Conservation (phyloP, 768 basidiomycete genomes). For the Glaciozyma martinii region DNA sequence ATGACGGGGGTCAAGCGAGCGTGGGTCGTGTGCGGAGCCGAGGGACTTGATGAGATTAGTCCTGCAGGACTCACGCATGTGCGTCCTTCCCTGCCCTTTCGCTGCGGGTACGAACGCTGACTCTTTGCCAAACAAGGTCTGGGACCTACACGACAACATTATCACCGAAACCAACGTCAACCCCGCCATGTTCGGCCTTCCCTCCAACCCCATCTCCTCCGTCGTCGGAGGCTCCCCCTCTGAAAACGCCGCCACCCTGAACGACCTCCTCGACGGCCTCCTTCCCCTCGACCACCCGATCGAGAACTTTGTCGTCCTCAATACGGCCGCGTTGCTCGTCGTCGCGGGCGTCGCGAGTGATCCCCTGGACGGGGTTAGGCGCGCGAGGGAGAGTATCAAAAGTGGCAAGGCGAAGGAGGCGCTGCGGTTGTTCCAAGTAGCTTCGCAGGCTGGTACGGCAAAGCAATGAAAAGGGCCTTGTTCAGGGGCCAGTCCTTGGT, state of each 20-base stretch:
- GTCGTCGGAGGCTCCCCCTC: slow-evolving; percentile 66
- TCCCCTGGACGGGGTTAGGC: slow-evolving; percentile 59
- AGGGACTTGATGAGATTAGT: slow-evolving; percentile 88
- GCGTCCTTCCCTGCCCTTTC: slow-evolving; percentile 41
- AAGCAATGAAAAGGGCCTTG: background rate
- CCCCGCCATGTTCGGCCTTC: slow-evolving; percentile 68
- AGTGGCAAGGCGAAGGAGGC: slow-evolving; percentile 43
- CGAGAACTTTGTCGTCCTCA: slow-evolving; percentile 78
- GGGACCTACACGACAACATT: slow-evolving; percentile 51
- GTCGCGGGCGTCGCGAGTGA: slow-evolving; percentile 66
- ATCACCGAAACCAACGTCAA: slow-evolving; percentile 54
- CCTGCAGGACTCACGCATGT: slow-evolving; percentile 80
- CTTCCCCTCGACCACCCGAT: slow-evolving; percentile 45
- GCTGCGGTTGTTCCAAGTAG: slow-evolving; percentile 41
- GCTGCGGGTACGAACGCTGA: background rate
- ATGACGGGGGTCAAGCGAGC: slow-evolving; percentile 72
- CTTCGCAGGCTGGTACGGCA: slow-evolving; percentile 1
- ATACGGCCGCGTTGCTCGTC: slow-evolving; percentile 77
- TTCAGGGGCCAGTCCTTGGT: no score
- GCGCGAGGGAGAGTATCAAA: slow-evolving; percentile 50
- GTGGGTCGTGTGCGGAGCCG: slow-evolving; percentile 84
- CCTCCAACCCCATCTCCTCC: slow-evolving; percentile 55
- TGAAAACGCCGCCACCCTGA: slow-evolving; percentile 73
- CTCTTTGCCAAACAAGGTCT: slow-evolving; percentile 45
- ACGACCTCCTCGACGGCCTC: slow-evolving; percentile 48